Percentiles rank a stretch among this genome's conserved stretches.
Conservation (phyloP, 306 rosid species). For the Gleditsia sinensis region DNA sequence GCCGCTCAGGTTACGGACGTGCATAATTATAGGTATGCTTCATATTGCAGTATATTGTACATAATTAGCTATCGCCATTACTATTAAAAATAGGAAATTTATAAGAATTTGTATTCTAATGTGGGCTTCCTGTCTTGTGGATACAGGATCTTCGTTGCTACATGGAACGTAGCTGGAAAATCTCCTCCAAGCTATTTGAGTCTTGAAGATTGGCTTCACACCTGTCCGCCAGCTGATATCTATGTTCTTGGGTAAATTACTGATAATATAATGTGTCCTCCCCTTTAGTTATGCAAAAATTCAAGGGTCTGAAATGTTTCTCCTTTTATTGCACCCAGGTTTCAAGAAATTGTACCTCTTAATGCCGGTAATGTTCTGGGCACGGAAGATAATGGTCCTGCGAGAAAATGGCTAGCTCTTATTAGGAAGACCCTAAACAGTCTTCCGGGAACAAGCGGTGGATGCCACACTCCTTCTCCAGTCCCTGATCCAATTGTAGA, state of each 20-base stretch:
- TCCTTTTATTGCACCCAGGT: conserved; percentile 48
- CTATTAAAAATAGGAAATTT: not conserved
- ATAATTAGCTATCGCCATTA: conserved; percentile 6
- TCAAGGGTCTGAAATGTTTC: not conserved
- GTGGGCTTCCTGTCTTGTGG: conserved; percentile 20
- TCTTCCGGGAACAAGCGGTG: conserved; percentile 77
- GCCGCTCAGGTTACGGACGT: conserved; percentile 80
- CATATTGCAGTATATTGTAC: conserved; percentile 19
- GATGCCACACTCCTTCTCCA: conserved; percentile 79
- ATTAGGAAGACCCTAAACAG: conserved; percentile 77
- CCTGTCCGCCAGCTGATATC: conserved; percentile 85
- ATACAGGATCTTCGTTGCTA: conserved; percentile 76
- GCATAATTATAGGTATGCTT: conserved; percentile 71
- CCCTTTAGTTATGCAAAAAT: conserved; percentile 2
- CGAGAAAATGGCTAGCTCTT: conserved; percentile 84
- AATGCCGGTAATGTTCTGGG: conserved; percentile 93
- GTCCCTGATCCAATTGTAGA: conserved; percentile 79
- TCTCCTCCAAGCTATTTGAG: conserved; percentile 77
- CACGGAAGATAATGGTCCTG: conserved; percentile 89
- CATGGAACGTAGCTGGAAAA: conserved; percentile 95
- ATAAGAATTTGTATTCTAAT: not conserved
- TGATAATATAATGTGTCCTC: conserved; percentile 7
- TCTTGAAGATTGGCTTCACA: conserved; percentile 91
- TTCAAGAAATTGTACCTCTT: conserved; percentile 94
- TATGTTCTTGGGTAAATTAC: conserved; percentile 80